A percentile compares a stretch with the other conserved stretches of the same genome.
These are phyloP conservation scores for Kazachstania sp. DNA, from an alignment of 1,139 yeast species.

Conservation along the genomic window DNA sequence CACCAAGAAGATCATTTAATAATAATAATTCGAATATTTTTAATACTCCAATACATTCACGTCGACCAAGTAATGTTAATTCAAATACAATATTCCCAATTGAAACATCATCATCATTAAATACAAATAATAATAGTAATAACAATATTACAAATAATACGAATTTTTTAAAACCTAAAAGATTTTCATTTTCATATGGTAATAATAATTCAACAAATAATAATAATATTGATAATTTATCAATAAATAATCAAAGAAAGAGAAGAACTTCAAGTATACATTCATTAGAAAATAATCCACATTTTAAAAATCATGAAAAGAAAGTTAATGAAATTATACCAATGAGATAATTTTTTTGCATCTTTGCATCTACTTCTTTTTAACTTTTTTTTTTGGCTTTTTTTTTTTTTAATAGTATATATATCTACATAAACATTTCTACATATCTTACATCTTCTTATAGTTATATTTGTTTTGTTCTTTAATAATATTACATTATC, in stretches of 20 bases:
- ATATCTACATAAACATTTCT: not conserved
- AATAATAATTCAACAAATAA: no score
- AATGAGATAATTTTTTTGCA: not conserved
- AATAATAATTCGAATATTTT: not conserved
- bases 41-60: constrained; percentile 1
- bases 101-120: not conserved
- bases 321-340: constrained; percentile 1
- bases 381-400: not conserved
- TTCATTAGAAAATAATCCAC: constrained; percentile 2
- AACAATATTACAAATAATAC: no score
- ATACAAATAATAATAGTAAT: not conserved
- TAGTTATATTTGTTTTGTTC: no score
- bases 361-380: not conserved
- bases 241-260: not conserved
- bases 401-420: not conserved
- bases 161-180: not conserved
- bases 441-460: not conserved
- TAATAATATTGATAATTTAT: not conserved
- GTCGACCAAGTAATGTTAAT: not conserved
- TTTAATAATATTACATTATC: not conserved
- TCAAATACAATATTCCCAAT: constrained; percentile 5
- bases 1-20: constrained; percentile 5
- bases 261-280: constrained; percentile 1
- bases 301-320: constrained; percentile 1
- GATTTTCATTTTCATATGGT: constrained; percentile 1